Base-by-base conservation (phyloP, 495 filamentous ascomycete species). In the Talaromyces wortmannii region DNA sequence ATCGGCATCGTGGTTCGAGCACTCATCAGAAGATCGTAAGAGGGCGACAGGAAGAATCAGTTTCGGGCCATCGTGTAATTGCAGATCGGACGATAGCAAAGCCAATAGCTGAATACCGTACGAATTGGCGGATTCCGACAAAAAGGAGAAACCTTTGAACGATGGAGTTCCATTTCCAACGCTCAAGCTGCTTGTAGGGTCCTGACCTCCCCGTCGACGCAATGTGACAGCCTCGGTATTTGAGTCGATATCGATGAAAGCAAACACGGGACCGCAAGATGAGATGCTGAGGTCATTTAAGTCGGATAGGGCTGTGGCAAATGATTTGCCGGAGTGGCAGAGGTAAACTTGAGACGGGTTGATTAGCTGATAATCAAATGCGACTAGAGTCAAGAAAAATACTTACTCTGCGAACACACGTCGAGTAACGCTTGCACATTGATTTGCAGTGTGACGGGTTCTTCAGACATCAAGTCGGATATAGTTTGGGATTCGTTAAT, bases 1-100 rank as follows among this genome's bases (percentile, higher is more conserved):
- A 2, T 43, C 50, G 45, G 47, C 48, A 18, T 58, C 52, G 4
- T 23, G 1, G 23, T 23, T 4, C 23, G 23, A 23, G 23, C 23
- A 23, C 23, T 40, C 47, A 59, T 61, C 56, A 29, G 66, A 56
- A 46, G 69, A 31, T 66, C 80, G 77, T 45, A 92, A 66, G 44
- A 95, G 67, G 33, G 88, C 84, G 52, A 95, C 76, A 2, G 88
- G 87, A 30, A 92, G 76, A 43, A 95, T 78, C 31, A 91, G 69
- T 59, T 83, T 89, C n/a, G 88, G 84, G 23, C 83, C 72, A 50
- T 84, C 86, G 54, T 84, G 83, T 31, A 83, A 74, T 57, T 87
- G 83, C 13, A 89, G 83, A 65, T 90, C 87, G 29, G 80, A 78
- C 3, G 83, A 81, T 53, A 95, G 78, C 47, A 80, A 83, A 44